Evolutionary conservation across 1,139 yeast species (phyloP), one percentile per base, ranked within the genome.

Genomic region (Geotrichum fermentans): DNA sequence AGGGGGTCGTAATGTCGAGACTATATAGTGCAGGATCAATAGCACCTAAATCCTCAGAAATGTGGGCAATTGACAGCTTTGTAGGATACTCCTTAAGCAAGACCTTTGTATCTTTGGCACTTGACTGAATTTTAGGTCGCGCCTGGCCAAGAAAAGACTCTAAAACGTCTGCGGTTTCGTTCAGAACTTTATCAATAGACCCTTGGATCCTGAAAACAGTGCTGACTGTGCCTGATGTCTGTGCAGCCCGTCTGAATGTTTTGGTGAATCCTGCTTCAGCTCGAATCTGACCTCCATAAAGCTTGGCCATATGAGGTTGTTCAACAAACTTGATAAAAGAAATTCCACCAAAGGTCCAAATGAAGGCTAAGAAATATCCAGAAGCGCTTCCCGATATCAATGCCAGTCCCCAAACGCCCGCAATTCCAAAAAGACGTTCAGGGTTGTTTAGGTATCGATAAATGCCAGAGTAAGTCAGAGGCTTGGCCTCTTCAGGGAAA

Each of bases 401-500:
- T 1, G 82, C 79, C 14, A 81, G 70, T 16, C 95, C 95, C 90
- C 90, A 84, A 36, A 84, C 78, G 17, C 95, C 95, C 58, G 90
- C 82, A 50, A 83, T 82, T 17, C 95, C 95, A 56, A 85, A 77
- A 20, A 86, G 69, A 59, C 89, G 83, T 64, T 86, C 95, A 8
- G 96, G 96, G 61, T 86, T 85, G 63, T 86, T 87, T 62, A 86
- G 73, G 64, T 85, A 86, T 58, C 95, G 78, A 64, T 86, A 87
- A 46, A 86, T 87, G 48, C 96, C 96, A 32, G 88, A 86, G 56
- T 83, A 83, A 1, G 92, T 82, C 57, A 87, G 72, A 51, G 65
- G 62, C 41, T 59, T 56, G 41, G 77, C 73, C 37, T 70, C 66
- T 30, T 79, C 71, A 32, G 86, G 82, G 56, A 84, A 73, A 64